Conservation (phyloP, 208 protist genomes). For the Wallacemonas sp. region DNA sequence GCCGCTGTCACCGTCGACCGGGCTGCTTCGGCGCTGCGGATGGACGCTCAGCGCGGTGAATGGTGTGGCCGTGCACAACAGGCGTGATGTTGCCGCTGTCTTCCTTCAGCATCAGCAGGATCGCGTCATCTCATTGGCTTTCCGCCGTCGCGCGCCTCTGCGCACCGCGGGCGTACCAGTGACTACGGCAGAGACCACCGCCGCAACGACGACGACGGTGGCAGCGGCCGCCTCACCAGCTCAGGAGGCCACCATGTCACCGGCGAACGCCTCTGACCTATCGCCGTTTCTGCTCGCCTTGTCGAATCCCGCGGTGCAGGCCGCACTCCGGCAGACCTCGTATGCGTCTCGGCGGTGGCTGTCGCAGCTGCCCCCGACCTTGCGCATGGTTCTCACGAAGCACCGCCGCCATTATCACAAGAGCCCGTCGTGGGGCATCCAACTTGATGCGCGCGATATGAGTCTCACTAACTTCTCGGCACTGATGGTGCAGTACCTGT, state of each 20-base stretch:
- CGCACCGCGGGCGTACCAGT: too few species aligned
- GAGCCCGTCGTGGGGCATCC: conserved; percentile 31
- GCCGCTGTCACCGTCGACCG: too few species aligned
- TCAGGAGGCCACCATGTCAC: background rate
- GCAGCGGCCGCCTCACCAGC: background rate
- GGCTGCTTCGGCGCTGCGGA: conserved; percentile 13
- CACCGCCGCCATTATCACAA: conserved; percentile 8
- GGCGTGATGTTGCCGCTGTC: conserved; percentile 31
- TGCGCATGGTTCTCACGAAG: conserved; percentile 31
- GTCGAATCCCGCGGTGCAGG: background rate
- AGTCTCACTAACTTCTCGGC: conserved; percentile 35
- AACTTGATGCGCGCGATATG: conserved; percentile 34
- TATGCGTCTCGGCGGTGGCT: conserved; percentile 26
- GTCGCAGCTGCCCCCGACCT: conserved; percentile 20
- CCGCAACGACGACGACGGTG: background rate
- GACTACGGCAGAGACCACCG: background rate
- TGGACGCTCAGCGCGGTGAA: conserved; percentile 31
- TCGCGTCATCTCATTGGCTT: conserved; percentile 19
- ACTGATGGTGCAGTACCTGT: conserved; percentile 28
- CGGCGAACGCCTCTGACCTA: background rate
- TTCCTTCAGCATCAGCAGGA: conserved; percentile 20
- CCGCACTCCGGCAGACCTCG: background rate
- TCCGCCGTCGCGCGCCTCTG: conserved; percentile 8
- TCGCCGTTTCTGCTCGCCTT: background rate
- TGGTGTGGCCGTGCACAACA: conserved; percentile 14